Conservation (phyloP, 2,329 filamentous ascomycete genomes). For the Botryotinia convoluta region DNA sequence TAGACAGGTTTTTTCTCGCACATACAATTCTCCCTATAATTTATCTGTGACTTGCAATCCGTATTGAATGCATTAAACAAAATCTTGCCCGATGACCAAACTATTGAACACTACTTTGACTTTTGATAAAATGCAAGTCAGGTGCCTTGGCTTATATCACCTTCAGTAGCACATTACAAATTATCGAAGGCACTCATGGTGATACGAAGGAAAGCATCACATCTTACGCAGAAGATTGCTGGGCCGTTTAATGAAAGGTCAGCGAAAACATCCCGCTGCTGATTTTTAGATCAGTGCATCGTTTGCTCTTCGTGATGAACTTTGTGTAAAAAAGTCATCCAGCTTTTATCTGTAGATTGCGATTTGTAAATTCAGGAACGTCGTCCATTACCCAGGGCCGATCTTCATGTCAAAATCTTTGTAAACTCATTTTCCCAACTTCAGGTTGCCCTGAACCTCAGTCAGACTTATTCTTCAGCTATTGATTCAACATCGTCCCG, state of each 20-base stretch:
- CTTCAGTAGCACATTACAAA: not conserved
- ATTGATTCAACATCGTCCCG: not conserved
- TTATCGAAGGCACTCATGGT: too few species aligned
- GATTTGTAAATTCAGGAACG: not conserved
- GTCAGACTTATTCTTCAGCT: not conserved
- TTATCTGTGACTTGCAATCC: not conserved
- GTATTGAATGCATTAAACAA: not conserved
- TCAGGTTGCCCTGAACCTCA: not conserved
- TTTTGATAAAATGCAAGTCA: not conserved
- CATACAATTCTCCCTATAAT: not conserved
- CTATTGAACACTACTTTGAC: not conserved
- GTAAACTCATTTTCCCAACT: not conserved
- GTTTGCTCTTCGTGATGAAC: not conserved
- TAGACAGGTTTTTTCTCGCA: not conserved
- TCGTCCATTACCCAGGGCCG: not conserved
- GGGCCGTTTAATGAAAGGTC: not conserved
- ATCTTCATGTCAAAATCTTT: not conserved
- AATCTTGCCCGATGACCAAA: not conserved
- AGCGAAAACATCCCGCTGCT: not conserved
- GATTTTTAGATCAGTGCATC: not conserved
- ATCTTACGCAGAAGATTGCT: not conserved
- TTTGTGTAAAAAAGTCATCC: not conserved
- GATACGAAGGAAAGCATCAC: not conserved
- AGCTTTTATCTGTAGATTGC: not conserved
- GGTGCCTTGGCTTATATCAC: not conserved